phyloP scores from a whole-genome alignment of 805 yeast genomes.

The Cyberlindnera mrakii region DNA sequence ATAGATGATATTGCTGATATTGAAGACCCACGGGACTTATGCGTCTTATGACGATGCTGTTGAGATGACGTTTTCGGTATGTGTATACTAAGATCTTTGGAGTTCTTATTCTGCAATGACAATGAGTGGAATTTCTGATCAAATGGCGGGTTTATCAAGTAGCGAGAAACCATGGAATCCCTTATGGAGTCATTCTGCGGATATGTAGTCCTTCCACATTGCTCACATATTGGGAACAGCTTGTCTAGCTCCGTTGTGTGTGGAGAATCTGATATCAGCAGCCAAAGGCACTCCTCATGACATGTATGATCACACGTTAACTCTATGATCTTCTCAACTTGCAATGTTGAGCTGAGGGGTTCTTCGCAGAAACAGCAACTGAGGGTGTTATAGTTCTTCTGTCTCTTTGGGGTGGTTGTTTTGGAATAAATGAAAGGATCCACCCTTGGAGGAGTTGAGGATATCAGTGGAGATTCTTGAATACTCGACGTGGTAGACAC shows the following conservation, averaged over 20 bases:
- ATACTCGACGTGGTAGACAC: constrained; percentile 2
- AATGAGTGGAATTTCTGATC: constrained; percentile 9
- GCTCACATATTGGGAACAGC: constrained; percentile 21
- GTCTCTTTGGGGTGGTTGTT: constrained; percentile 10
- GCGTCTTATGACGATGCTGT: constrained; percentile 3
- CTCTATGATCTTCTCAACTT: constrained; percentile 31
- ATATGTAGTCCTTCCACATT: constrained; percentile 15
- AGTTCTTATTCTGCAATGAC: constrained; percentile 18
- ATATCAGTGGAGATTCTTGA: background rate
- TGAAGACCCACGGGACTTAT: constrained; percentile 24
- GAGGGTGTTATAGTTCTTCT: constrained; percentile 14
- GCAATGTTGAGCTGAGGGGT: constrained; percentile 30
- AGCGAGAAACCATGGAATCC: constrained; percentile 17
- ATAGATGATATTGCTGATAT: constrained; percentile 24
- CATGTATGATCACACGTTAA: constrained; percentile 39
- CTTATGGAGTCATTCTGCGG: constrained; percentile 19
- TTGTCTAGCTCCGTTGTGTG: constrained; percentile 7
- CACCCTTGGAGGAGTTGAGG: constrained; percentile 12
- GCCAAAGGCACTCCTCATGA: constrained; percentile 39
- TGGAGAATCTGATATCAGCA: constrained; percentile 14
- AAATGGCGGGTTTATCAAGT: constrained; percentile 6
- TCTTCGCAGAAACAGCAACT: constrained; percentile 42
- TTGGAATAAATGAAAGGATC: constrained; percentile 15
- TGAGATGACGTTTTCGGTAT: constrained; percentile 10
- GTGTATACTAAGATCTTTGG: constrained; percentile 22